Evolutionary conservation across 768 basidiomycete genomes (phyloP), one percentile per base, ranked within the genome.

Genomic region (Mycena alexandri): DNA sequence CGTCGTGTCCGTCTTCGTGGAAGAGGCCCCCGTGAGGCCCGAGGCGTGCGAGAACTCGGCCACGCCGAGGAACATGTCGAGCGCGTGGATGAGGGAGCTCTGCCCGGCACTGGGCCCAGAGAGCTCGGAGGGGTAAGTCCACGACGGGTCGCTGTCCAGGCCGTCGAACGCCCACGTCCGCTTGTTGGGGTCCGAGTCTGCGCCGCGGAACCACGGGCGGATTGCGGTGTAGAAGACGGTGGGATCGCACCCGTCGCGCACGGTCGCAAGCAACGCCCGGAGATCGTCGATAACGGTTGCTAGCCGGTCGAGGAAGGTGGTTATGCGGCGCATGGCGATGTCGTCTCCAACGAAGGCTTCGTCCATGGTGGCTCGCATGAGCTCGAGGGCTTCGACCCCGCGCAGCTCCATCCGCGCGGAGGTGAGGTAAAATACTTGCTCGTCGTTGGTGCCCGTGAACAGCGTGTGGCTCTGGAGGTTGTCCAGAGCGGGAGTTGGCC

Each of bases 321-420:
- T 86, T 55, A 88, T 87, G 13, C 93, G 89, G 14, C 83, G 84
- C 53, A 88, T 77, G 50, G 90, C 89, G 9, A 88, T 85, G 60
- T 84, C 83, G 73, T 93, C 90, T 25, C 86, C 86, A 44, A 96
- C 87, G 83, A 95, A 96, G 33, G 90, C 84, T 77, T 97, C 96
- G 80, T 97, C 94, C 85, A 96, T 90, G 1, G 89, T 92, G 3
- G 85, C 80, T 2, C 92, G 88, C 93, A 98, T 96, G 58, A 96
- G 82, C 43, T 89, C 85, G n/a, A 98, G 88, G 0, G 92, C 93
- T 56, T 90, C 87, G 1, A 93, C 94, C 14, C 95, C 96, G 25
- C 87, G 86, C 19, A 97, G 84, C 76, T 98, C 96, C 73, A 96
- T 93, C 2, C 93, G 87, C 2, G 94, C 89, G 0, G 95, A 95